These are phyloP conservation scores for Yamadazyma insecticola DNA, from an alignment of 805 yeast genomes.

Conservation along the genomic window DNA sequence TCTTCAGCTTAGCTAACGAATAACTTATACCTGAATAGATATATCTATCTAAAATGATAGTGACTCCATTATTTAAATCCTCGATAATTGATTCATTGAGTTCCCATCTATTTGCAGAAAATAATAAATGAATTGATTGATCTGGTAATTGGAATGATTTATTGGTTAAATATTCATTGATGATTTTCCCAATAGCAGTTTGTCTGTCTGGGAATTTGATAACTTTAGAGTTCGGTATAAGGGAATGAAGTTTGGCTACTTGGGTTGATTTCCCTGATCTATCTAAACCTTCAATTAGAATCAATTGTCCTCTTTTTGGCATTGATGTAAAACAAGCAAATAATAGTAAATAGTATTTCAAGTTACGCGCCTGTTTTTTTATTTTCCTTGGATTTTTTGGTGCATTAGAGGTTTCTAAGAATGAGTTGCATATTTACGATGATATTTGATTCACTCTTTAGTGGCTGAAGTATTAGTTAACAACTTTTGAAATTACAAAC, in stretches of 20 bases:
- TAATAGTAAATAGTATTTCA: no score
- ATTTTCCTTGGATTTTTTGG: no score
- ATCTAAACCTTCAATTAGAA: slow-evolving; percentile 89
- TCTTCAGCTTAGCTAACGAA: slow-evolving; percentile 68
- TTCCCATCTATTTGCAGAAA: slow-evolving; percentile 97
- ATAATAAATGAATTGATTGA: slow-evolving; percentile 79
- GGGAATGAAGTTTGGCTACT: slow-evolving; percentile 28
- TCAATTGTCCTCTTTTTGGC: slow-evolving; percentile 58
- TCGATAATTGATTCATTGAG: slow-evolving; percentile 42
- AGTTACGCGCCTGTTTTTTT: no score
- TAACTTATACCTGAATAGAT: slow-evolving; percentile 93
- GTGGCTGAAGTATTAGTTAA: no score
- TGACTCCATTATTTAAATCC: slow-evolving; percentile 47
- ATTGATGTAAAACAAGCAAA: no score
- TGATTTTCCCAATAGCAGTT: slow-evolving; percentile 75
- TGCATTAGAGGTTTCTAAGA: no score
- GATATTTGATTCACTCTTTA: no score
- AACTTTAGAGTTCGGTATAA: slow-evolving; percentile 26
- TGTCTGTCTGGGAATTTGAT: slow-evolving; percentile 86
- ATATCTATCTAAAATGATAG: slow-evolving; percentile 78
- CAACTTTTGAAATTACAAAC: no score
- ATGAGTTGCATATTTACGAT: no score
- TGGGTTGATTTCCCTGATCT: slow-evolving; percentile 95
- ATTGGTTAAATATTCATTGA: slow-evolving; percentile 65
- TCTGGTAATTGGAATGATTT: slow-evolving; percentile 52